Evolutionary conservation across 2,329 filamentous ascomycete genomes (phyloP).

Genomic region (Stagonosporopsis rhizophila): DNA sequence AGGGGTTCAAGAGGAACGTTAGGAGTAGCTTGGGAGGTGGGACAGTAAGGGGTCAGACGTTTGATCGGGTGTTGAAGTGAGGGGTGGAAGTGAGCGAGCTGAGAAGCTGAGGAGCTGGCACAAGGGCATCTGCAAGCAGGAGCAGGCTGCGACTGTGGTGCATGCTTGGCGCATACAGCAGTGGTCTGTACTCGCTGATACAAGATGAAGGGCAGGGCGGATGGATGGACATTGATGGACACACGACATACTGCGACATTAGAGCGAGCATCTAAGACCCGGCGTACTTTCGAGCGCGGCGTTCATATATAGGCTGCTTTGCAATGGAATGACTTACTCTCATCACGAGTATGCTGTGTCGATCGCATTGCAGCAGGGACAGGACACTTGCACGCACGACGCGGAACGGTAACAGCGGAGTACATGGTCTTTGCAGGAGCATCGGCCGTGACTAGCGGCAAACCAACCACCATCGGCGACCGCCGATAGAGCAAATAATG

Average conservation of each 20-base stretch:
- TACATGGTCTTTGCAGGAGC: no score
- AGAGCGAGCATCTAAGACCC: slow-evolving; percentile 32
- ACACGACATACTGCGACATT: slow-evolving; percentile 10
- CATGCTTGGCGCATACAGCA: neutral
- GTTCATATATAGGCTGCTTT: slow-evolving; percentile 33
- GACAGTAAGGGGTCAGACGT: slow-evolving; percentile 72
- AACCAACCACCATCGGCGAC: no score
- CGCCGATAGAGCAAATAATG: no score
- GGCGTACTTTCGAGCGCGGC: slow-evolving; percentile 41
- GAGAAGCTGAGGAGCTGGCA: neutral
- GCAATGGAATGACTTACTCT: slow-evolving; percentile 3
- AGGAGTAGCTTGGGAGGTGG: slow-evolving; percentile 83
- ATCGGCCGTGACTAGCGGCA: no score
- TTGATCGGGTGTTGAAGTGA: slow-evolving; percentile 80
- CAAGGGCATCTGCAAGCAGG: neutral
- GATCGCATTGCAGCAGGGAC: neutral
- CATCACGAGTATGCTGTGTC: no score
- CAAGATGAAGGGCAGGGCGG: neutral
- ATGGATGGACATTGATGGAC: neutral
- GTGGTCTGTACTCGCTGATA: neutral
- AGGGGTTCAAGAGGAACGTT: slow-evolving; percentile 92
- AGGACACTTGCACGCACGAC: no score
- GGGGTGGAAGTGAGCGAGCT: neutral
- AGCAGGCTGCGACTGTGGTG: neutral
- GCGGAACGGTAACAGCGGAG: no score